Evolutionary conservation across 2,329 filamentous ascomycete genomes (phyloP).

Genomic region (Coleophoma crateriformis): DNA sequence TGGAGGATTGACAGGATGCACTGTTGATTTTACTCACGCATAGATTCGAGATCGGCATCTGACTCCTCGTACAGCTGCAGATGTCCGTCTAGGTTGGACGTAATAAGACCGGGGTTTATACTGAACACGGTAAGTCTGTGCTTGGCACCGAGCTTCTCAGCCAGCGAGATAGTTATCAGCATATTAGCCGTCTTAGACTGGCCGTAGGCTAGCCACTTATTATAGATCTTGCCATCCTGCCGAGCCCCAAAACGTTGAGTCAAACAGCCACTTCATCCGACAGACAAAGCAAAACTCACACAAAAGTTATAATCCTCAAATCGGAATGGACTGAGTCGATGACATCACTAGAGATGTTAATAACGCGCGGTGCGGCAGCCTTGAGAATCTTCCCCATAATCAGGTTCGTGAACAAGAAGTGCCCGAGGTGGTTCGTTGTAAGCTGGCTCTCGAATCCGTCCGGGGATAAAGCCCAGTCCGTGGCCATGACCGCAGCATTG

Average conservation of each 20-base stretch:
- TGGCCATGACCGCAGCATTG: slow-evolving; percentile 8
- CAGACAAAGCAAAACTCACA: too few species aligned
- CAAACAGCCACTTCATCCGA: too few species aligned
- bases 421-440: slow-evolving; percentile 3
- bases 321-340: slow-evolving; percentile 16
- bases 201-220: slow-evolving; percentile 28
- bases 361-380: background rate
- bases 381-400: slow-evolving; percentile 2
- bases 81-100: background rate
- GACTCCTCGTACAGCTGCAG: background rate
- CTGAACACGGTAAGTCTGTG: background rate
- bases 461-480: background rate
- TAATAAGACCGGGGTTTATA: slow-evolving; percentile 3
- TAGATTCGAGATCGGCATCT: background rate
- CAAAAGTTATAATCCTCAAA: slow-evolving; percentile 8
- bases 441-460: slow-evolving; percentile 10
- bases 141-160: background rate
- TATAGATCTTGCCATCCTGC: background rate
- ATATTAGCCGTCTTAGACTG: slow-evolving; percentile 40
- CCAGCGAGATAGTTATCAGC: slow-evolving; percentile 32
- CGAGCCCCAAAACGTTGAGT: too few species aligned
- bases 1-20: too few species aligned
- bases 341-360: slow-evolving; percentile 3
- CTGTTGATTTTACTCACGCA: too few species aligned
- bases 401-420: slow-evolving; percentile 7